These are phyloP conservation scores for Fallopia convolvulus DNA, from an alignment of 148 eudicot species.

Conservation along the genomic window DNA sequence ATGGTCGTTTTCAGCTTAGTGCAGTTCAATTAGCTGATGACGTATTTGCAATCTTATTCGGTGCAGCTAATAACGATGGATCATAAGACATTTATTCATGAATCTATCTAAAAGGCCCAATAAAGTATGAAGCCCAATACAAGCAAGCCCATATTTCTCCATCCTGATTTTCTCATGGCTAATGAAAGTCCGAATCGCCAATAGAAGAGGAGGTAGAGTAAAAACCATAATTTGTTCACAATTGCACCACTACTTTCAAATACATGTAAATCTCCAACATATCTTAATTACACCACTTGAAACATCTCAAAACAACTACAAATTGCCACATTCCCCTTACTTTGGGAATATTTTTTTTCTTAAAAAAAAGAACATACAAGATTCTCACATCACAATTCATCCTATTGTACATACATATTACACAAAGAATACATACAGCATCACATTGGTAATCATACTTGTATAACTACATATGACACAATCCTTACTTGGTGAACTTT, in stretches of 20 bases:
- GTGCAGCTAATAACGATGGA: no score
- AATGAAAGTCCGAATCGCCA: no score
- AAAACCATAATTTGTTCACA: no score
- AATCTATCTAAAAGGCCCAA: no score
- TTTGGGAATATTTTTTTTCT: neutral
- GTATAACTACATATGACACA: neutral
- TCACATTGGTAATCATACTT: neutral
- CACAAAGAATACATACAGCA: neutral
- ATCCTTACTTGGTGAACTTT: conserved; percentile 48
- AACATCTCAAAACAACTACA: neutral
- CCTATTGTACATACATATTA: conserved; percentile 1
- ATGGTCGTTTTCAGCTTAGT: neutral
- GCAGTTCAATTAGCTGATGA: neutral
- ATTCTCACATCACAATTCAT: neutral
- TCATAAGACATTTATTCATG: no score
- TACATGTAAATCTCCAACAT: neutral
- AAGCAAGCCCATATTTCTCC: no score
- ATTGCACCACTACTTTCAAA: no score
- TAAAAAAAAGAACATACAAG: neutral
- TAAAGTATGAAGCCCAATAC: no score
- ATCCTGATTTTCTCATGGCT: no score
- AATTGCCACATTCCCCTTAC: neutral
- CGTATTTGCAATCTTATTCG: no score
- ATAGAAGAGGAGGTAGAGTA: no score
- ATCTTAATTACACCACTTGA: neutral